Evolutionary conservation across 2,329 filamentous ascomycete species (phyloP), one percentile per base, ranked within the genome.

Genomic region (Ophiostoma quercus): DNA sequence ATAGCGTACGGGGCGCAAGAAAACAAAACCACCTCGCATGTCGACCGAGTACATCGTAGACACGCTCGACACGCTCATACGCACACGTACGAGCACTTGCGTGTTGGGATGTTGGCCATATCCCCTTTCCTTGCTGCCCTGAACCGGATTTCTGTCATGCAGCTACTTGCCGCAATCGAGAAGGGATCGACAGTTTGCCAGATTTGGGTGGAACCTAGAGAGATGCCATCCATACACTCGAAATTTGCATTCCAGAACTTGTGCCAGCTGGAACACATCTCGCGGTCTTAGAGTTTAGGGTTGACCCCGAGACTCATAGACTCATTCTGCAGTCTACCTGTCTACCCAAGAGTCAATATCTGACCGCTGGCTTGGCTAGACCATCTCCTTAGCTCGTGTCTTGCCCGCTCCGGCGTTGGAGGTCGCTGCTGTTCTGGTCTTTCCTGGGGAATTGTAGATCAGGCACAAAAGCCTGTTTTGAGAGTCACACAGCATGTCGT

Each of bases 391-490:
- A 57, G 9, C 8, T 12, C 9, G 12, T 57, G 51, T 57, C 51
- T 57, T 57, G 51, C 19, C 19, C 62, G 60, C 43, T 43, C 66
- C 37, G 47, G 51, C 25, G 39, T 54, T 65, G 11, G 22, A 25
- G 25, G 25, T 39, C 41, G 25, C n/a, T 65, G 29, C 25, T 60
- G 60, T 25, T 37, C 41, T 62, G 16, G 25, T 65, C 39, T 62
- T 62, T 67, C 37, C n/a, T 69, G 63, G 25, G 25, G 47, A 37
- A 51, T 57, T 67, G 32, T 62, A 11, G 34, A 19, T 60, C 37
- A 43, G 47, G 51, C 25, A 41, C 34, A 12, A 43, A 69, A 67
- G 43, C 63, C 63, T 51, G 68, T 69, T 69, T 69, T 67, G 37
- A 57, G 4, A 43, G 68, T 70, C 25, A 22, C 37, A 70, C 68